Percentiles rank a stretch among this genome's conserved stretches.
These are phyloP conservation scores for Tetrapisispora nanseiensis DNA, from an alignment of 805 yeast genomes.

Conservation along the genomic window DNA sequence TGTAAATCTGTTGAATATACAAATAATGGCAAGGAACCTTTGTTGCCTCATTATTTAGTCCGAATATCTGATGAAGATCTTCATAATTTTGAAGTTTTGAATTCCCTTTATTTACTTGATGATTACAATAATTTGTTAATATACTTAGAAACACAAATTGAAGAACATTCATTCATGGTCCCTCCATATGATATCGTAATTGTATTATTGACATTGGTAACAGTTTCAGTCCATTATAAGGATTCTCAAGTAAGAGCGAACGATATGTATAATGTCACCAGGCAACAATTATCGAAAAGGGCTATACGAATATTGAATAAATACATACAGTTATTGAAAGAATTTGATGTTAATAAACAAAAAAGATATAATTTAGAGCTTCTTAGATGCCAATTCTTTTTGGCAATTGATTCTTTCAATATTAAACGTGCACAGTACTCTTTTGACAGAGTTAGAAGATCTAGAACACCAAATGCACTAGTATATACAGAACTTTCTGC, in stretches of 20 bases:
- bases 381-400: conserved; percentile 26
- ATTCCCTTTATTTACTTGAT: conserved; percentile 23
- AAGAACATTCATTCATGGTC: conserved; percentile 8
- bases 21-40: background rate
- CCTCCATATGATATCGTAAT: conserved; percentile 30
- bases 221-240: conserved; percentile 26
- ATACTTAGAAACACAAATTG: conserved; percentile 26
- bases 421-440: conserved; percentile 3
- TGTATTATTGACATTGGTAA: conserved; percentile 31
- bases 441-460: conserved; percentile 7
- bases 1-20: background rate
- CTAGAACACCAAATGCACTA: conserved; percentile 9
- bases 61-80: conserved; percentile 16
- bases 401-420: conserved; percentile 15
- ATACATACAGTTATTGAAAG: conserved; percentile 13
- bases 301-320: conserved; percentile 25
- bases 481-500: background rate
- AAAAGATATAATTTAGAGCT: conserved; percentile 15
- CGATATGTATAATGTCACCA: conserved; percentile 22
- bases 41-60: conserved; percentile 19
- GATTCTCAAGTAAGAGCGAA: conserved; percentile 16
- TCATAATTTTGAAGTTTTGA: conserved; percentile 20
- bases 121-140: conserved; percentile 32
- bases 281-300: conserved; percentile 27
- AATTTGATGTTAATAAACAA: conserved; percentile 10